Evolutionary conservation across 768 basidiomycete genomes (phyloP), one percentile per base, ranked within the genome.

Genomic region (Suillus clintonianus): DNA sequence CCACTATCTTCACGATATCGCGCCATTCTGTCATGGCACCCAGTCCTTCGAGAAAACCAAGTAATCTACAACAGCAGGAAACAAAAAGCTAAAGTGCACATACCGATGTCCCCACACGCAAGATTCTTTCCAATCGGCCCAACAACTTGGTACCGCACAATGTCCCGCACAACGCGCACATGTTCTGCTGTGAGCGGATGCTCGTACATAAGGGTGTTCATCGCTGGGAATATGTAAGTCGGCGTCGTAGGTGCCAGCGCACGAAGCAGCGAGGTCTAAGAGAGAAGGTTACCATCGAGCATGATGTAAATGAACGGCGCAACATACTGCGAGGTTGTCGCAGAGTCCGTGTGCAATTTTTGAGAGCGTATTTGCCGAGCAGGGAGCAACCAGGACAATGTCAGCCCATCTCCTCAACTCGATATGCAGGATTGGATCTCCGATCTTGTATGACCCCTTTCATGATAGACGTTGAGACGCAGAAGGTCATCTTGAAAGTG

Each of bases 181-280:
- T 99, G 97, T 66, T 91, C 86, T 1, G 86, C 84, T 0, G 96
- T 98, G 50, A 99, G 82, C 22, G 95, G 95, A 72, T 99, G 96
- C 64, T 92, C 87, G 72, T 93, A 99, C 97, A 99, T 99, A 67
- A 94, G 81, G 4, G 97, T 99, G 75, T 99, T 99, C 97, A 99
- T 99, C 0, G 97, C 97, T 2, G 97, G 97, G 72, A 96, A 99
- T 42, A 98, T 77, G 71, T 90, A 94, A 8, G 94, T 95, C 8
- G 92, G 91, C 0, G 94, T 97, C 7, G 85, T 82, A 0, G 95
- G 92, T 3, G 91, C 82, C 0, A 97, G 80, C 0, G 94, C 96
- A 24, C 94, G 88, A 64, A 97, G 84, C 4, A 97, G 83, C 15
- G 94, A 90, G 13, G 88, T 90, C 89, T 90, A 66, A 2, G 27